These are phyloP conservation scores for Raphanus hybrid DNA, from an alignment of 441 rosid genomes.

Conservation along the genomic window DNA sequence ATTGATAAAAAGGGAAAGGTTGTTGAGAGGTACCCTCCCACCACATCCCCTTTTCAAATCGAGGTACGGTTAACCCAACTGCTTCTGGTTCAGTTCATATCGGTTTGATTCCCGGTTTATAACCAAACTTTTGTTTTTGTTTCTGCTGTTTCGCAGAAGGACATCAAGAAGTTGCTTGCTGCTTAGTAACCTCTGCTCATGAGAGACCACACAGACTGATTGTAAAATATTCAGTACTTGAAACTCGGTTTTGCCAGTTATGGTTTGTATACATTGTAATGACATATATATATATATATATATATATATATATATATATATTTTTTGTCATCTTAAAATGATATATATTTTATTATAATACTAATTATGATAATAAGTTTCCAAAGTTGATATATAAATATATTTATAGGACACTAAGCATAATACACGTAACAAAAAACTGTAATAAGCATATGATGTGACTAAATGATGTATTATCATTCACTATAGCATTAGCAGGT, in stretches of 20 bases:
- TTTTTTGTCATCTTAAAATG: no score
- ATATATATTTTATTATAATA: neutral
- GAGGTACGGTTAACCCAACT: conserved; percentile 49
- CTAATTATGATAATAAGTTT: no score
- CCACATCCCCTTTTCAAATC: conserved; percentile 80
- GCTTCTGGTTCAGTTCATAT: conserved; percentile 12
- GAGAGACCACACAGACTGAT: conserved; percentile 23
- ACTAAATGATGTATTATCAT: no score
- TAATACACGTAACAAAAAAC: no score
- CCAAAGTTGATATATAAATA: no score
- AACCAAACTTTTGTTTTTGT: neutral
- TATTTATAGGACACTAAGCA: no score
- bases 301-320: no score
- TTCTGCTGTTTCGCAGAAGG: conserved; percentile 33
- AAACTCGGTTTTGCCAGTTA: conserved; percentile 3
- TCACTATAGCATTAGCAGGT: no score
- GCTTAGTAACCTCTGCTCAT: conserved; percentile 24
- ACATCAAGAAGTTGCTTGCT: conserved; percentile 42
- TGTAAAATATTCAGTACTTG: conserved; percentile 1
- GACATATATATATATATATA: no score
- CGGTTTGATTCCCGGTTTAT: conserved; percentile 13
- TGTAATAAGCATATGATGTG: no score
- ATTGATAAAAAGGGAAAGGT: conserved; percentile 77
- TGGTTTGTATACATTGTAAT: conserved; percentile 13
- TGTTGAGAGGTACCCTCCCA: conserved; percentile 74